Evolutionary conservation across 768 basidiomycete genomes (phyloP).

Genomic region (Tephrocybe rancida): DNA sequence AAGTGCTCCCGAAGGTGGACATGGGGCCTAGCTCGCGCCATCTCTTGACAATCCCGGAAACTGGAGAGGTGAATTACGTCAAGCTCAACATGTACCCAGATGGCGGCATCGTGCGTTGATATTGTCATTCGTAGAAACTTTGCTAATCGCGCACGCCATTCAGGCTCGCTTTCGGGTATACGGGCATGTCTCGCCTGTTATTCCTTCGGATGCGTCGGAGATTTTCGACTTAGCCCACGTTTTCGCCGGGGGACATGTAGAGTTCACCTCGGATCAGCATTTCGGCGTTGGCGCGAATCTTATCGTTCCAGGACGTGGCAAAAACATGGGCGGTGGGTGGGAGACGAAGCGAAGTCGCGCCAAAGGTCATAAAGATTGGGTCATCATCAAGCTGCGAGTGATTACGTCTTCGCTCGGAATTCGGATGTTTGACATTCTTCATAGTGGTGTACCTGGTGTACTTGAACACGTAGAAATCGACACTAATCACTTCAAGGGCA

Average conservation of each 20-base stretch:
- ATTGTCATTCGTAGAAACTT: constrained; percentile 1
- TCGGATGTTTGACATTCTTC: neutral
- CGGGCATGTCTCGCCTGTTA: constrained; percentile 71
- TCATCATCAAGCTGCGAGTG: constrained; percentile 82
- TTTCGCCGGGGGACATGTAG: constrained; percentile 84
- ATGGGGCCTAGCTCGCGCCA: constrained; percentile 89
- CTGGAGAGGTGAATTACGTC: constrained; percentile 67
- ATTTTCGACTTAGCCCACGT: constrained; percentile 89
- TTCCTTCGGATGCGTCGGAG: constrained; percentile 47
- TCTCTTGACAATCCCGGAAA: constrained; percentile 73
- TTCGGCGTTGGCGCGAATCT: constrained; percentile 92
- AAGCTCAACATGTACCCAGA: constrained; percentile 97
- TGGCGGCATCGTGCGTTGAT: constrained; percentile 83
- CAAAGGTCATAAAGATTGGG: constrained; percentile 89
- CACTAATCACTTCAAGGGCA: constrained; percentile 94
- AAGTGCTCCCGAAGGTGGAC: constrained; percentile 73
- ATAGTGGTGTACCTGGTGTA: constrained; percentile 72
- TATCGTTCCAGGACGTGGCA: constrained; percentile 88
- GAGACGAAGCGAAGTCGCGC: constrained; percentile 89
- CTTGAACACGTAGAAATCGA: constrained; percentile 87
- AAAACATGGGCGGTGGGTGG: constrained; percentile 98
- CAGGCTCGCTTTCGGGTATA: constrained; percentile 94
- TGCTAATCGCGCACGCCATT: constrained; percentile 4
- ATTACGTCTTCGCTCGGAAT: neutral
- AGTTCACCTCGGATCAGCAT: constrained; percentile 91